Evolutionary conservation across 2,329 filamentous ascomycete genomes (phyloP), one percentile per base, ranked within the genome.

Genomic region (Fusarium decemcellulare): DNA sequence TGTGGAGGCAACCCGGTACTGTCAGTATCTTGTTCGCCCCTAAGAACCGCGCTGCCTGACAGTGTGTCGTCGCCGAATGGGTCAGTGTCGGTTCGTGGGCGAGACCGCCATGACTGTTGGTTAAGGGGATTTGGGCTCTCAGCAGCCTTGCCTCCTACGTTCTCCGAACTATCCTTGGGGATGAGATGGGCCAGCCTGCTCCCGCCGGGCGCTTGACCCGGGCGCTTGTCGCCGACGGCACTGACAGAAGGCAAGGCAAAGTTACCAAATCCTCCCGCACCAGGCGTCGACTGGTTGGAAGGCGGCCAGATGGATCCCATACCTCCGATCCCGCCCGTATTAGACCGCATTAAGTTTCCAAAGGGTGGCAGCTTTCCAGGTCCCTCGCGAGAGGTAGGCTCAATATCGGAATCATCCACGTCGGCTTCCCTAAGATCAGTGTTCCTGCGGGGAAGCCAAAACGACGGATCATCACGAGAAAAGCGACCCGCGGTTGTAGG

Each of bases 131-230:
- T 79, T 15, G 78, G 74, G 63, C 84, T 86, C 58, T 90, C 90
- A 65, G 80, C 83, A 27, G 84, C 79, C 74, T 87, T 87, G 48
- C 76, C 74, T 15, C 81, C 80, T 29, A 89, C 82, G 63, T 90
- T 91, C 64, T 97, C 94, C 5, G 86, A 82, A 71, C 87, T 91
- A 37, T 94, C 91, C 80, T 95, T 97, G 18, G 90, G 90, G 71
- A 97, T 91, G 23, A 97, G 81, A 75, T 94, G 94, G 71, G 95
- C 95, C 74, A 98, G 90, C 30, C 94, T 91, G 78, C 94, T 97
- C 76, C 94, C 93, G 4, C 92, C 90, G 61, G 92, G 86, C 30
- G 88, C 81, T 75, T 88, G 91, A 30, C 90, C 91, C 74, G 92
- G 88, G 10, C 93, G 90, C 82, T 96, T 97, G 58, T 97, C 93